Evolutionary conservation across 2,329 filamentous ascomycete species (phyloP).

Genomic region (Raffaelea albimanens): DNA sequence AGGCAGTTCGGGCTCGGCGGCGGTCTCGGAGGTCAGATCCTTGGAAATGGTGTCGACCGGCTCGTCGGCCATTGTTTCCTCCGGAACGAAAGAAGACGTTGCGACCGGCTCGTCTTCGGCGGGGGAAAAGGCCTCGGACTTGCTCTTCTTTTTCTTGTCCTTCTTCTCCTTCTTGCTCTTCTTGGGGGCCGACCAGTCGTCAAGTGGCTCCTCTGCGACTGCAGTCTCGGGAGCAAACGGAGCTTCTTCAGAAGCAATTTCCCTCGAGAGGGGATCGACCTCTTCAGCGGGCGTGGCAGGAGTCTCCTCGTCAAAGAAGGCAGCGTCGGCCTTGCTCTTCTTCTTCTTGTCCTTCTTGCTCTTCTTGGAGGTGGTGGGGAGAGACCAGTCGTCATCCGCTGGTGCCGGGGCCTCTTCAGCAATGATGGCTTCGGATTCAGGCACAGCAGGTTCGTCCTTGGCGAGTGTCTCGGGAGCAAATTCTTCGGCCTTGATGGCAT

Average conservation of each 20-base stretch:
- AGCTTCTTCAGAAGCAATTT: too few species aligned
- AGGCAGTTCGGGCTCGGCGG: neutral
- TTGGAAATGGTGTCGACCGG: too few species aligned
- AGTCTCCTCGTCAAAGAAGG: too few species aligned
- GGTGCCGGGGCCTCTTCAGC: neutral
- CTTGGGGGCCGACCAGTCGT: neutral
- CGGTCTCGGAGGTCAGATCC: too few species aligned
- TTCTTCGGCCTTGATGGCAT: constrained; percentile 3
- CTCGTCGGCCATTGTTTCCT: too few species aligned
- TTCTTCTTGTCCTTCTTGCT: constrained; percentile 5
- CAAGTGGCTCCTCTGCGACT: too few species aligned
- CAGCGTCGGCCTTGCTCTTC: too few species aligned
- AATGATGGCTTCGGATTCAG: neutral
- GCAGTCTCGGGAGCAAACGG: too few species aligned
- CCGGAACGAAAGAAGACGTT: neutral
- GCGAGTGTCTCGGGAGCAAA: too few species aligned
- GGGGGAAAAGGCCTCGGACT: neutral
- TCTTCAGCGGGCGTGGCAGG: too few species aligned
- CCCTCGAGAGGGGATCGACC: too few species aligned
- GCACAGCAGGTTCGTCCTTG: neutral
- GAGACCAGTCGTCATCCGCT: neutral
- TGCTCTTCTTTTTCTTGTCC: neutral
- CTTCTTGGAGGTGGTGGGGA: constrained; percentile 2
- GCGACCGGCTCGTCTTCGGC: neutral
- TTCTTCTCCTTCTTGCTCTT: neutral